Evolutionary conservation across 192 early-diverging fungal genomes (phyloP).

Genomic region (Coemansia sp.): DNA sequence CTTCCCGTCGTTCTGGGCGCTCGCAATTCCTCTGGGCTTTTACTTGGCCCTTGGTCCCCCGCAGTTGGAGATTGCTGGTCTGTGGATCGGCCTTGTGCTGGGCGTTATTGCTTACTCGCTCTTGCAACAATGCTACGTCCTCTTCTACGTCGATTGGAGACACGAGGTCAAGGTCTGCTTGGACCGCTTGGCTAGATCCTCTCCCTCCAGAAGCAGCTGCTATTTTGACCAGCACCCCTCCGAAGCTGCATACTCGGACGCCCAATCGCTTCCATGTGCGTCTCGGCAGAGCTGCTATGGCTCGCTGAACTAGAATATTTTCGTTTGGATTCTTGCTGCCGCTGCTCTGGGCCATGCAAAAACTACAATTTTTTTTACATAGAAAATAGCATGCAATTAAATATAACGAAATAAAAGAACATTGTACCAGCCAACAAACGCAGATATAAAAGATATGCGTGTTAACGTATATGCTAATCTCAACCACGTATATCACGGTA

Average conservation of each 20-base stretch:
- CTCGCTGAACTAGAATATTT: conserved; percentile 2
- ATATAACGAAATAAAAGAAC: no score
- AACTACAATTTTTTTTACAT: not conserved
- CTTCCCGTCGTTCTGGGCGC: conserved; percentile 56
- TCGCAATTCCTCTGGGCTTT: conserved; percentile 57
- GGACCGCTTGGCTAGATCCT: conserved; percentile 17
- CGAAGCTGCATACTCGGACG: not conserved
- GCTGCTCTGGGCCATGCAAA: not conserved
- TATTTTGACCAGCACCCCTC: not conserved
- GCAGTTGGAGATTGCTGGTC: conserved; percentile 54
- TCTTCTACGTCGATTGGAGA: conserved; percentile 47
- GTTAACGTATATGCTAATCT: no score
- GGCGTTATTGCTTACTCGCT: conserved; percentile 48
- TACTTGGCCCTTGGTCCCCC: conserved; percentile 55
- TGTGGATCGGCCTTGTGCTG: conserved; percentile 62
- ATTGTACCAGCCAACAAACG: no score
- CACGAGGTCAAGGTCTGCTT: conserved; percentile 49
- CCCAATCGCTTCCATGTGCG: not conserved
- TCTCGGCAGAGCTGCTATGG: conserved; percentile 12
- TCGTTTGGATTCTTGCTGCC: not conserved
- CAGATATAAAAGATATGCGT: no score
- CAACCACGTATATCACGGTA: no score
- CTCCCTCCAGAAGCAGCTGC: conserved; percentile 11
- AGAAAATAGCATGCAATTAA: not conserved
- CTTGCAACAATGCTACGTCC: conserved; percentile 36